Conservation (phyloP, 2,329 filamentous ascomycete species). For the Onygenales sp. region DNA sequence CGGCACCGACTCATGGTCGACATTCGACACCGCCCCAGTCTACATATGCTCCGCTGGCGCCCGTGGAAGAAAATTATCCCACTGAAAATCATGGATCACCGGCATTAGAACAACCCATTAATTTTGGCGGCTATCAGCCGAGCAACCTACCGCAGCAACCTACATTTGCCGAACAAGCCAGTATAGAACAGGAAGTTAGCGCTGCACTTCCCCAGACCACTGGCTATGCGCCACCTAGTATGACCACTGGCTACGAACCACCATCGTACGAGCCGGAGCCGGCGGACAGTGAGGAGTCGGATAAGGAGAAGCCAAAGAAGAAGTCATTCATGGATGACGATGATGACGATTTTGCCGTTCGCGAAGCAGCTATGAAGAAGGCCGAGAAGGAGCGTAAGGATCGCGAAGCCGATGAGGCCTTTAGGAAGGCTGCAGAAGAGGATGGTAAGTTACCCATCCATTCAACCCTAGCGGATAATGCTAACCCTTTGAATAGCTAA, state of each 20-base stretch:
- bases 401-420: conserved; percentile 72
- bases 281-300: conserved; percentile 43
- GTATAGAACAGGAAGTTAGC: not conserved
- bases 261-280: conserved; percentile 27
- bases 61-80: conserved; percentile 28
- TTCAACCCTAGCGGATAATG: not conserved
- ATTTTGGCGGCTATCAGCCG: not conserved
- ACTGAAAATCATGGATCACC: conserved; percentile 12
- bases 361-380: conserved; percentile 43
- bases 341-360: conserved; percentile 53
- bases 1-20: conserved; percentile 22
- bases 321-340: conserved; percentile 77
- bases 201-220: conserved; percentile 9
- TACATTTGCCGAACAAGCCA: not conserved
- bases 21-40: conserved; percentile 27
- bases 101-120: not conserved
- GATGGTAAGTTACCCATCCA: conserved; percentile 39
- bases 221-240: conserved; percentile 27
- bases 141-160: not conserved
- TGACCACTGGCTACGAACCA: conserved; percentile 17
- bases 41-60: conserved; percentile 30
- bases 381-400: conserved; percentile 62
- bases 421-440: conserved; percentile 69
- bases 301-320: conserved; percentile 56
- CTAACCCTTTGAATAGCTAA: conserved; percentile 40